Percentiles rank a stretch among this genome's conserved stretches.
Evolutionary conservation across 1,139 yeast species (phyloP).

Genomic region (Taphrina pruni): DNA sequence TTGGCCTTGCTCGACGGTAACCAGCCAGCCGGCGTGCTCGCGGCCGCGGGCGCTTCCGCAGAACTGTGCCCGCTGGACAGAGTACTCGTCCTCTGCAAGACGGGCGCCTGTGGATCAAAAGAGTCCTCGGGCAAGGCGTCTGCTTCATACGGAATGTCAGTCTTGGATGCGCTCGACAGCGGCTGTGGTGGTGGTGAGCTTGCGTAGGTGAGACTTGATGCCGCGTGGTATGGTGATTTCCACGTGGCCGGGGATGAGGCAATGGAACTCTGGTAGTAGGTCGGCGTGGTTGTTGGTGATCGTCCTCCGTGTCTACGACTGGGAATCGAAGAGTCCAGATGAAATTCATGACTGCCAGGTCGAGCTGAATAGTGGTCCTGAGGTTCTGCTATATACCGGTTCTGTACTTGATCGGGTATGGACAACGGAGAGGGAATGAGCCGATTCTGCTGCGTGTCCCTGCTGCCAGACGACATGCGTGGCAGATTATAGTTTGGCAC

Average conservation of each 20-base stretch:
- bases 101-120: constrained; percentile 17
- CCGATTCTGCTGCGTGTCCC: constrained; percentile 11
- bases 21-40: constrained; percentile 21
- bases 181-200: constrained; percentile 29
- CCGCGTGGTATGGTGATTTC: constrained; percentile 13
- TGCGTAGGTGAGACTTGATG: neutral
- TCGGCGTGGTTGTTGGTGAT: constrained; percentile 7
- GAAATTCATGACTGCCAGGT: neutral
- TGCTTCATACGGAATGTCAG: constrained; percentile 20
- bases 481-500: neutral
- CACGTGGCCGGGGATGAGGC: constrained; percentile 19
- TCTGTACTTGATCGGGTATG: neutral
- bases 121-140: constrained; percentile 23
- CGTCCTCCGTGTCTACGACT: neutral
- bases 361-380: constrained; percentile 23
- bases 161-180: constrained; percentile 14
- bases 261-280: constrained; percentile 20
- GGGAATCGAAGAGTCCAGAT: neutral
- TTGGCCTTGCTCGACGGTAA: constrained; percentile 41
- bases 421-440: constrained; percentile 11
- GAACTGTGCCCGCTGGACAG: constrained; percentile 21
- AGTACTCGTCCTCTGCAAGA: constrained; percentile 35
- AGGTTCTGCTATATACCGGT: constrained; percentile 33
- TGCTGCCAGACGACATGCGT: neutral
- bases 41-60: constrained; percentile 7